Base-by-base conservation (phyloP, 1,139 yeast species). In the Hansenula anomala region DNA sequence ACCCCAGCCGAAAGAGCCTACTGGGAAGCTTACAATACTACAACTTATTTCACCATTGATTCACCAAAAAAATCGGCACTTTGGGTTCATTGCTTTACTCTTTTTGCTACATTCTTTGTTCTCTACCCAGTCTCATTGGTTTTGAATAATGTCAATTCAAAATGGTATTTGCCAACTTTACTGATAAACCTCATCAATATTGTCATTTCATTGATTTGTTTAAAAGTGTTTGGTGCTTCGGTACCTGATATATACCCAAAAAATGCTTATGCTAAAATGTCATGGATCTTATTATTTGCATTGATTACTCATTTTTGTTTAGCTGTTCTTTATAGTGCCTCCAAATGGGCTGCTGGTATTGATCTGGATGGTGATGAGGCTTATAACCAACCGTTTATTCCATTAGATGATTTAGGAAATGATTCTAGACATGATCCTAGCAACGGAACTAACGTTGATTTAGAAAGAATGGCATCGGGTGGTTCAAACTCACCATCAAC, bases 1-100 rank as follows among this genome's bases (percentile, higher is more conserved):
- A 71, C 79, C 29, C 85, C 92, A 0, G 83, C 78, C 39, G 96
- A 89, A 60, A 66, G 78, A 40, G 59, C 71, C 20, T 89, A 72
- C 60, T 90, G 97, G 97, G 81, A 80, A 40, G 60, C 62, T 28
- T 90, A 88, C 61, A 78, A 85, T 54, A 78, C 95, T n/a, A 82
- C 94, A 7, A 83, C 88, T 13, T 89, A 74, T 59, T 76, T 87
- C 61, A 78, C 74, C 12, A 63, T 77, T n/a, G 74, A 72, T 1
- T 56, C 72, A 1, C 60, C 68, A 5, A 73, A 73, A 48, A 72
- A 75, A 44, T 46, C 67, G n/a, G 72, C 80, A 3, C 64, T 90
- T 34, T 66, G 69, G 51, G 54, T 70, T 35, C 97, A 90, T 54
- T 64, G 80, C 10, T 53, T 58, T 2, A 56, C 77, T 16, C 63